phyloP scores from a whole-genome alignment of 2,329 filamentous ascomycete species.

The Coniochaeta sp. region DNA sequence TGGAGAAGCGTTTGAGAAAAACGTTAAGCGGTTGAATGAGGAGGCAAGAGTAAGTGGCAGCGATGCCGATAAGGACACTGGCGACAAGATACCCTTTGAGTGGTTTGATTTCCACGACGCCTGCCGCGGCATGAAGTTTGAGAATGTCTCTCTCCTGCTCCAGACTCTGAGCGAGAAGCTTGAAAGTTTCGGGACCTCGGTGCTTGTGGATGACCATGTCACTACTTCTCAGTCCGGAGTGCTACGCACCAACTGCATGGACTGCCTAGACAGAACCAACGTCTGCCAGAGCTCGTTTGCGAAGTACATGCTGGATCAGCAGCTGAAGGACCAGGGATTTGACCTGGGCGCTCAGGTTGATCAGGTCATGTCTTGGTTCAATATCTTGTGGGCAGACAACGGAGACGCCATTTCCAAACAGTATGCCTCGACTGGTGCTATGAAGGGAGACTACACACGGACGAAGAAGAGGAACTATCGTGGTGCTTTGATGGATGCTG shows the following conservation, averaged over 20 bases:
- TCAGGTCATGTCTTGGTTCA: conserved; percentile 85
- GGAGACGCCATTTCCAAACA: conserved; percentile 93
- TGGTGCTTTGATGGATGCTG: conserved; percentile 85
- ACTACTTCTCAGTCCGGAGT: conserved; percentile 59
- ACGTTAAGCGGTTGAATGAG: conserved; percentile 60
- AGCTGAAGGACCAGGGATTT: conserved; percentile 70
- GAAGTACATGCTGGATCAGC: conserved; percentile 71
- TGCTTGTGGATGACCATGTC: conserved; percentile 39
- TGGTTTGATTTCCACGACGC: conserved; percentile 97
- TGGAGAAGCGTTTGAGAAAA: conserved; percentile 68
- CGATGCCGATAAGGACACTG: not conserved
- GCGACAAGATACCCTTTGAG: conserved; percentile 58
- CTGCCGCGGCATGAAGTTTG: conserved; percentile 95
- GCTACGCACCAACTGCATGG: conserved; percentile 96
- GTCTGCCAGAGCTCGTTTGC: conserved; percentile 91
- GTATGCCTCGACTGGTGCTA: conserved; percentile 88
- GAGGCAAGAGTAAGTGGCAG: conserved; percentile 34
- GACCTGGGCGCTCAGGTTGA: conserved; percentile 69
- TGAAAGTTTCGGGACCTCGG: conserved; percentile 64
- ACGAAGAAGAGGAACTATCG: conserved; percentile 86
- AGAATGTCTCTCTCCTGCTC: conserved; percentile 80
- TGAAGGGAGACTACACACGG: conserved; percentile 95
- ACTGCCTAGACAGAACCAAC: conserved; percentile 92
- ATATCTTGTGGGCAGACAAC: conserved; percentile 94
- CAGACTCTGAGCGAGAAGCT: conserved; percentile 62